Evolutionary conservation across 345 rosid genomes (phyloP).

Genomic region (Melaleuca quinquenervia): DNA sequence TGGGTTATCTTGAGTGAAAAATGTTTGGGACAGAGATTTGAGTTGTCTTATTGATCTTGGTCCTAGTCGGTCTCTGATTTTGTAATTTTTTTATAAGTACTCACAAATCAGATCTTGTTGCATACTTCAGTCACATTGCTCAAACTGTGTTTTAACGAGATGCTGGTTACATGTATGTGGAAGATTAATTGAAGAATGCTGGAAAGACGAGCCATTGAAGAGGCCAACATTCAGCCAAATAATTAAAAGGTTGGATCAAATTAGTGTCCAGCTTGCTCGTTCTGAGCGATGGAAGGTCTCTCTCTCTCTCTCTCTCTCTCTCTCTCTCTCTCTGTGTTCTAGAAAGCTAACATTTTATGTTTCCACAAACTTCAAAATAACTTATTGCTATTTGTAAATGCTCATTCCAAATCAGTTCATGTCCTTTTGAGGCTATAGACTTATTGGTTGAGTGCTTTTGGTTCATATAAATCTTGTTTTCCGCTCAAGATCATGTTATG

Average conservation of each 20-base stretch:
- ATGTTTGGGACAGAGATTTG: not conserved
- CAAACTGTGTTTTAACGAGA: not conserved
- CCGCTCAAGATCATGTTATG: not conserved
- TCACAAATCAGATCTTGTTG: not conserved
- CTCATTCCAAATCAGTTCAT: not conserved
- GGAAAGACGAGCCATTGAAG: conserved; percentile 51
- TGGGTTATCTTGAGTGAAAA: not conserved
- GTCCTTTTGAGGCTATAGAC: not conserved
- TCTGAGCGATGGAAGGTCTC: conserved; percentile 49
- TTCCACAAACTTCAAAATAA: not conserved
- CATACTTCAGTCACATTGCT: not conserved
- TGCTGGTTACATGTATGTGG: not conserved
- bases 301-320: conserved; percentile 5
- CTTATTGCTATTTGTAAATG: not conserved
- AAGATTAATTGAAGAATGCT: conserved; percentile 67
- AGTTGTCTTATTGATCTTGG: not conserved
- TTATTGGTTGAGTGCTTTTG: not conserved
- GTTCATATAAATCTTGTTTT: not conserved
- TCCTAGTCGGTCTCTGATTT: not conserved
- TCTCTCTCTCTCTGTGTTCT: not conserved
- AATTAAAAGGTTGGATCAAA: conserved; percentile 37
- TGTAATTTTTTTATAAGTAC: not conserved
- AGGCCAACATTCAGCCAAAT: conserved; percentile 69
- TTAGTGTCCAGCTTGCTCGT: conserved; percentile 26
- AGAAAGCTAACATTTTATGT: not conserved